Conservation (phyloP, 768 basidiomycete genomes). For the Macrolepiota fuliginosa region DNA sequence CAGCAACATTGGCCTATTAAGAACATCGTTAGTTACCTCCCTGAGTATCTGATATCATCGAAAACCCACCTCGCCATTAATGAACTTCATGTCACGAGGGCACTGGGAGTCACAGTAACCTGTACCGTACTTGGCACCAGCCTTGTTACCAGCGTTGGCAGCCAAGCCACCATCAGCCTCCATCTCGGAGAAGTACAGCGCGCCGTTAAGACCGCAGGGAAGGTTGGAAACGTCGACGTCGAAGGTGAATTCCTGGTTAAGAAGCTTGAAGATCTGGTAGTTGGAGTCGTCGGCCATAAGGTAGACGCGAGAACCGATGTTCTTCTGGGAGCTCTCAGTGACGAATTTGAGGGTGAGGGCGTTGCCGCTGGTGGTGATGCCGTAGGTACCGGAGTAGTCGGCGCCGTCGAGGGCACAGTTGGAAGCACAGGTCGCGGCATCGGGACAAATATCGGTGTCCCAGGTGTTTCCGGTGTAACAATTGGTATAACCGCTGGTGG, state of each 20-base stretch:
- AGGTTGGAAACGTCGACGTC: slow-evolving; percentile 15
- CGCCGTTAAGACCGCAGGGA: slow-evolving; percentile 15
- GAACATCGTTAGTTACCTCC: background rate
- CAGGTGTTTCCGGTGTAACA: slow-evolving; percentile 15
- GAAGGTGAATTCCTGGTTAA: slow-evolving; percentile 16
- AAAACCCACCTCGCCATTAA: slow-evolving; percentile 11
- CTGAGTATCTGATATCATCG: background rate
- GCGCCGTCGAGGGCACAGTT: slow-evolving; percentile 14
- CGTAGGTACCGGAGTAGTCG: slow-evolving; percentile 12
- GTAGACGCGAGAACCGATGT: slow-evolving; percentile 14
- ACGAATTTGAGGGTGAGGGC: slow-evolving; percentile 15
- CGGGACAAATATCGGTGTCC: slow-evolving; percentile 7
- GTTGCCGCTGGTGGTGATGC: slow-evolving; percentile 13
- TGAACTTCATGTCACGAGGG: slow-evolving; percentile 15
- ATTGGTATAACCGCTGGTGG: slow-evolving; percentile 7
- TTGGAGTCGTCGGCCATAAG: slow-evolving; percentile 12
- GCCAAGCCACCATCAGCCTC: slow-evolving; percentile 12
- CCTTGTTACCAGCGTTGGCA: slow-evolving; percentile 6
- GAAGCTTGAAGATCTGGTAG: slow-evolving; percentile 13
- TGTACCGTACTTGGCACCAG: slow-evolving; percentile 16
- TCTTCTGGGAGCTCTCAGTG: slow-evolving; percentile 9
- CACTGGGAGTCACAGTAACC: slow-evolving; percentile 15
- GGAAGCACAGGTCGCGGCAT: slow-evolving; percentile 3
- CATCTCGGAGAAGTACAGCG: slow-evolving; percentile 15
- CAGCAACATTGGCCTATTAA: slow-evolving; percentile 9